A percentile compares a stretch with the other conserved stretches of the same genome.
Evolutionary conservation across 2,329 filamentous ascomycete genomes (phyloP).

Genomic region (Aureobasidium mangrovei): DNA sequence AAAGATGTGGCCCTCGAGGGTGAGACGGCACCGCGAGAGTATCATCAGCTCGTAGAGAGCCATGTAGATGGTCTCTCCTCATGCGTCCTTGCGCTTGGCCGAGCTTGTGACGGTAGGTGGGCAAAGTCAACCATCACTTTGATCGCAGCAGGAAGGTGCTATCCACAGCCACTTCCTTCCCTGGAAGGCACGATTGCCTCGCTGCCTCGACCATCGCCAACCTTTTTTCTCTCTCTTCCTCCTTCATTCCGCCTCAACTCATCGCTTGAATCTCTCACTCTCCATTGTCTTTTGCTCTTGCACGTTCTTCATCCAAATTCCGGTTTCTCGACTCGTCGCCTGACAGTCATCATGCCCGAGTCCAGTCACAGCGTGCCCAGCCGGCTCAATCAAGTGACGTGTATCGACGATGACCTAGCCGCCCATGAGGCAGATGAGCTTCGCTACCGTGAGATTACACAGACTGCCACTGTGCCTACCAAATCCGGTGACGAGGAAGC

Average conservation of each 20-base stretch:
- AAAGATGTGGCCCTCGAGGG: no score
- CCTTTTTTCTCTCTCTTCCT: background rate
- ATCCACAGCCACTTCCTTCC: background rate
- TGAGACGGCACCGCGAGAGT: no score
- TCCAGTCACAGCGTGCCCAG: background rate
- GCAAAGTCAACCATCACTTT: no score
- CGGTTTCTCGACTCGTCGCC: background rate
- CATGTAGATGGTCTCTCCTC: no score
- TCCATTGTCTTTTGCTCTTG: background rate
- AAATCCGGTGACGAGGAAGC: background rate
- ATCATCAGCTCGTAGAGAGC: no score
- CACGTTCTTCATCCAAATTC: background rate
- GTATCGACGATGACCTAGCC: background rate
- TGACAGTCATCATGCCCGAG: background rate
- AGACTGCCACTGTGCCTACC: conserved; percentile 2
- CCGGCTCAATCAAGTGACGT: background rate
- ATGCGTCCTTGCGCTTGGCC: background rate
- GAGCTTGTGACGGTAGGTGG: background rate
- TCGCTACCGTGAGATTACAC: background rate
- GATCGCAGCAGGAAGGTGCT: background rate
- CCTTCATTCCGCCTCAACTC: background rate
- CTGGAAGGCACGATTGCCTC: background rate
- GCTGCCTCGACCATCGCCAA: background rate
- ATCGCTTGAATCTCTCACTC: background rate
- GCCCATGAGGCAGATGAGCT: background rate